Evolutionary conservation across 2,329 filamentous ascomycete species (phyloP).

Genomic region (Coniosporium tulheliwenetii): DNA sequence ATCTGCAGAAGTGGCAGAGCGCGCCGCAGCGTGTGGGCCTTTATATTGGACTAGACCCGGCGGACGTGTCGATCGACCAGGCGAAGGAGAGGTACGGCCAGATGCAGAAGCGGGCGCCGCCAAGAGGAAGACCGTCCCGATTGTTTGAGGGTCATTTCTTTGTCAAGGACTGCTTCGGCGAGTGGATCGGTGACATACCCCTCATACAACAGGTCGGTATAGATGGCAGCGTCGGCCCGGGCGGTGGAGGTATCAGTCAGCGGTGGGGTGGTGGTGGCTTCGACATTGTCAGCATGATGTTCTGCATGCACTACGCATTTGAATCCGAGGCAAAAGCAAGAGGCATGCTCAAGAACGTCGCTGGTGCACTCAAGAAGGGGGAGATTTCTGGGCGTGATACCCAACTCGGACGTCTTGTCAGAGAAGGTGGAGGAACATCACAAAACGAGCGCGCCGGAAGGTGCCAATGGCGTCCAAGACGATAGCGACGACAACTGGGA

Average conservation of each 20-base stretch:
- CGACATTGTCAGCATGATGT: slow-evolving; percentile 98
- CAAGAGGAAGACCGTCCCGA: slow-evolving; percentile 31
- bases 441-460: slow-evolving; percentile 30
- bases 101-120: slow-evolving; percentile 43
- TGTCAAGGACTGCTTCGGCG: slow-evolving; percentile 83
- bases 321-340: slow-evolving; percentile 81
- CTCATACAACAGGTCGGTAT: slow-evolving; percentile 81
- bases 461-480: slow-evolving; percentile 10
- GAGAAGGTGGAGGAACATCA: slow-evolving; percentile 66
- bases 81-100: slow-evolving; percentile 68
- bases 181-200: slow-evolving; percentile 65
- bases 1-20: slow-evolving; percentile 90
- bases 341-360: slow-evolving; percentile 86
- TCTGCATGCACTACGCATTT: slow-evolving; percentile 98
- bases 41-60: slow-evolving; percentile 88
- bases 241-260: slow-evolving; percentile 37
- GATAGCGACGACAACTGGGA: slow-evolving; percentile 16
- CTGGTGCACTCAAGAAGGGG: slow-evolving; percentile 85
- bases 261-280: slow-evolving; percentile 63
- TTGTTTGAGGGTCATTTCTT: slow-evolving; percentile 79
- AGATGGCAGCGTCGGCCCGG: slow-evolving; percentile 51
- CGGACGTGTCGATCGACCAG: slow-evolving; percentile 82
- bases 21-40: slow-evolving; percentile 82
- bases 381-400: slow-evolving; percentile 85
- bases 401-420: slow-evolving; percentile 87